Base-by-base conservation (phyloP, 495 filamentous ascomycete genomes). In the Durotheca rogersii region DNA sequence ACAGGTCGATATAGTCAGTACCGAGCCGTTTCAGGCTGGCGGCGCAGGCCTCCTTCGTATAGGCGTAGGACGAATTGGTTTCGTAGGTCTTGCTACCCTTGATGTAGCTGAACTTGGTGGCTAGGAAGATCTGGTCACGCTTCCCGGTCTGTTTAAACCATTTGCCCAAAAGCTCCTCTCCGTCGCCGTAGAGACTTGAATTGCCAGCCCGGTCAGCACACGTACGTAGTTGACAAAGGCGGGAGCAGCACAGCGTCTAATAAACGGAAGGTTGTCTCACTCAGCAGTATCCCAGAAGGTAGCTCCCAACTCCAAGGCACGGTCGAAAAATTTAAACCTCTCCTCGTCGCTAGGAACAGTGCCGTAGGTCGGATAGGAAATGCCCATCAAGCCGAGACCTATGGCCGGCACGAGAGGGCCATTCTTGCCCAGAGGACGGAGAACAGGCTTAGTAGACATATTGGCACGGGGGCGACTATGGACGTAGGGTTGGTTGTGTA, bases 211-310 rank as follows among this genome's bases (percentile, higher is more conserved):
- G 15, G 15, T 52, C 29, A 56, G 48, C 18, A 38, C 10, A 20
- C 0, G n/a, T 2, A 23, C 18, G 6, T 12, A 3, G 20, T 15
- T 12, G 4, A 15, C 41, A 12, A n/a, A 41, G 34, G 12, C 15
- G 15, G 14, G 47, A 0, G 34, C 78, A 81, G 9, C 1, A 42
- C 37, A 45, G 58, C 51, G 9, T 9, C 9, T 9, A 4, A 16
- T 39, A 23, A 1, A 16, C 10, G 29, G 18, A 18, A 12, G 0
- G 1, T 11, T 21, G 16, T 52, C 64, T 33, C 50, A 65, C 61
- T 67, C 64, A 14, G 64, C n/a, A n/a, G 47, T 76, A 55, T 87
- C 84, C 83, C 83, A 86, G 44, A 79, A 78, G 0, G 53, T 76
- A 27, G 73, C 66, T 1, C 84, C 84, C 9, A 77, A 60, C 41